Evolutionary conservation across 1,284 basidiomycete species (phyloP), one percentile per base, ranked within the genome.

Genomic region (Irpex sp.): DNA sequence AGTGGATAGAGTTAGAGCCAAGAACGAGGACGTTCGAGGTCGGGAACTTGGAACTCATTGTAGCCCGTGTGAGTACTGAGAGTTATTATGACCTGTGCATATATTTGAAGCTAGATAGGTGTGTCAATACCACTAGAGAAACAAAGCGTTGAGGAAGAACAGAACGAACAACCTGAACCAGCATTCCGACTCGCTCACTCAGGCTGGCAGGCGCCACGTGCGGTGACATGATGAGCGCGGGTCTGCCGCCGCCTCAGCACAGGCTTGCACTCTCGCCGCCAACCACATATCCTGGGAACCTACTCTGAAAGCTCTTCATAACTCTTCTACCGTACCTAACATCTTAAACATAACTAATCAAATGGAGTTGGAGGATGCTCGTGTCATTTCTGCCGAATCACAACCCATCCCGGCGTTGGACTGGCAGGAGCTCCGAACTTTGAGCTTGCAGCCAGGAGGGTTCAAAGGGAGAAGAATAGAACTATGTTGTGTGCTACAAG

Each of bases 1-100:
- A 86, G 59, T 88, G 82, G 9, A 94, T 73, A 5, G 83, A 84
- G 68, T 85, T 85, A 37, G 78, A 72, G 4, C 86, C 86, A 19
- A 91, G 78, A 5, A 93, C 77, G 31, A 94, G 81, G 19, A 90
- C 77, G 49, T 79, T 81, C 13, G 89, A 59, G 8, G 54, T 56
- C 31, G 54, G 54, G 11, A 56, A 26, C 54, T 31, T 36, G 54
- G 9, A 56, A 9, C 9, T 36, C 54, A 56, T 56, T 19, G 13
- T 36, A 9, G 54, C 40, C 40, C 4, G 40, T 26, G 26, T 26
- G 26, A 26, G 26, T 26, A 26, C 26, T 26, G 26, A 26, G 26
- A 26, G 26, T 26, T 26, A 26, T 26, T 26, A 26, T 26, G 26
- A 26, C 26, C 26, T 26, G 26, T 26, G 26, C 26, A 26, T 26